Evolutionary conservation across 2,329 filamentous ascomycete species (phyloP).

Genomic region (Neofusicoccum kwambonambiense): DNA sequence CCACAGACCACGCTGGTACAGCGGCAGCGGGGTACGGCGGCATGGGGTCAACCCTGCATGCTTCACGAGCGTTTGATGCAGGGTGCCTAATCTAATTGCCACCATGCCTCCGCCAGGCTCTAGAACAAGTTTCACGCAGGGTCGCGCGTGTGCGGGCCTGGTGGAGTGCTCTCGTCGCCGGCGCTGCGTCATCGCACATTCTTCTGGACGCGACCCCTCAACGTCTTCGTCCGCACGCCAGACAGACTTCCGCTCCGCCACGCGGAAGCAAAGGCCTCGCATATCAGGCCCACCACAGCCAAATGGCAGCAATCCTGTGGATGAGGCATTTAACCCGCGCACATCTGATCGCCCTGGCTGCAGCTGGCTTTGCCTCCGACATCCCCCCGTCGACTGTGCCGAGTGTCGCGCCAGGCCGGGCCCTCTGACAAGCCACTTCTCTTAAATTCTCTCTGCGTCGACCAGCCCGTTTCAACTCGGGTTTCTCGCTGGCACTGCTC

Average conservation of each 20-base stretch:
- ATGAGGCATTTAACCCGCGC: neutral
- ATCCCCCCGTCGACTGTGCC: neutral
- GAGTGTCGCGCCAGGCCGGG: too few relatives aligned
- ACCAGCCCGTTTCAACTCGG: neutral
- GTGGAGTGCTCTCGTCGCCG: neutral
- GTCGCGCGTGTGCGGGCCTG: neutral
- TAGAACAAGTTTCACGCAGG: slow-evolving; percentile 7
- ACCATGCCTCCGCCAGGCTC: neutral
- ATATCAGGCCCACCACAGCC: neutral
- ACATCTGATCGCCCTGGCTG: neutral
- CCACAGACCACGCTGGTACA: neutral
- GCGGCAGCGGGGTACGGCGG: neutral
- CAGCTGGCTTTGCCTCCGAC: neutral
- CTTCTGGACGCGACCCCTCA: neutral
- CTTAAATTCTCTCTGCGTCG: neutral
- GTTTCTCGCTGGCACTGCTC: neutral
- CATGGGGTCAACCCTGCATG: neutral
- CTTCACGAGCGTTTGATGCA: neutral
- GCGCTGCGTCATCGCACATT: slow-evolving; percentile 7
- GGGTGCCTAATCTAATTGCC: slow-evolving; percentile 1
- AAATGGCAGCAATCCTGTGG: neutral
- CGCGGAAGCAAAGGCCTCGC: neutral
- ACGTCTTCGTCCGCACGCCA: neutral
- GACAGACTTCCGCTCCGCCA: neutral
- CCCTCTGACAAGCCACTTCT: neutral